Base-by-base conservation (phyloP, 164 flowering plant genomes). In the Tetrastigma voinierianum region DNA sequence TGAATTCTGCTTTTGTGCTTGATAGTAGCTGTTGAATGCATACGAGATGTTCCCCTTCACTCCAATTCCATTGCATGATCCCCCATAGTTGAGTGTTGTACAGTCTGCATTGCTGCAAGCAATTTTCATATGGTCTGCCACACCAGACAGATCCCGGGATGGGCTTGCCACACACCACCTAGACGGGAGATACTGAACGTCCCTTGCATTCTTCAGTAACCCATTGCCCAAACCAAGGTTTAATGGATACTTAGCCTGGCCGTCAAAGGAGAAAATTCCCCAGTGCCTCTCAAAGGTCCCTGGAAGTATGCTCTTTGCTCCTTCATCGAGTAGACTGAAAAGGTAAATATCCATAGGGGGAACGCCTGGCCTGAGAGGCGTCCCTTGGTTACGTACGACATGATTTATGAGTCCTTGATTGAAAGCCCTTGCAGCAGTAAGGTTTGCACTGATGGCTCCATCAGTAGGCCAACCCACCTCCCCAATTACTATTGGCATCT, bases 391-490 rank as follows among this genome's bases (percentile, higher is more conserved):
- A 45, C 87, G 72, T 9, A 86, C 52, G 10, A 91, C 83, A 70
- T 78, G 90, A 32, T 80, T 70, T 23, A 90, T 75, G 11, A 92
- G 91, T 15, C 97, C 98, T 70, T 92, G 96, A 69, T 87, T 89
- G 81, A 92, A 94, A 24, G 70, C 85, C 78, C 83, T 81, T 9
- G 98, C 98, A 67, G 91, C 92, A 20, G 82, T 76, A 67, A 88
- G 80, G 70, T 89, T 94, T 10, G 97, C 98, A 63, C 87, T 63
- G 8, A 82, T 8, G 18, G 84, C 96, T 20, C 96, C 98, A 79
- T 91, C 97, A 1, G 96, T 84, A 1, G 96, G 98, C 98, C 97
- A 94, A 61, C 97, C 97, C 8, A 94, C 78, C 81, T 94, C 98
- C 24, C 96, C 98, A 52, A 92, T 77, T 11, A 86, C 83, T 43